phyloP scores from a whole-genome alignment of 805 yeast species.

The Tetrapisispora namnaoensis region DNA sequence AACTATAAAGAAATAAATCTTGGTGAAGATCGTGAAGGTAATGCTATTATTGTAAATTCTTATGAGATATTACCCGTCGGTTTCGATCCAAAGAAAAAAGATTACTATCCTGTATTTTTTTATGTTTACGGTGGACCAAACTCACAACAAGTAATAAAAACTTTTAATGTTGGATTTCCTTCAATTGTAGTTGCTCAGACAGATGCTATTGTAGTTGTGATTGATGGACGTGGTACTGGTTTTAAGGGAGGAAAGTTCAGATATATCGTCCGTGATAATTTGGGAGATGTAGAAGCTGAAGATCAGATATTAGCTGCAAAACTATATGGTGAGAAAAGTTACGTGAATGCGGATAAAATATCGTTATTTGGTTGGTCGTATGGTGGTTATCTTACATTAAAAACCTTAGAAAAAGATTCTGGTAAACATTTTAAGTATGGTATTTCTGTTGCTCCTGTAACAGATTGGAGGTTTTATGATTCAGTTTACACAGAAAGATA shows the following conservation, averaged over 20 bases:
- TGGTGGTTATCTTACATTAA: conserved; percentile 89
- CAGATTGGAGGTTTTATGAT: conserved; percentile 87
- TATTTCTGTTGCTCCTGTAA: conserved; percentile 95
- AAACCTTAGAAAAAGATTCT: conserved; percentile 73
- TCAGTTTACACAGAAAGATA: conserved; percentile 92
- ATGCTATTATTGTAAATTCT: conserved; percentile 46
- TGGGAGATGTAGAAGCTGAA: conserved; percentile 72
- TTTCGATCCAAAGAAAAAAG: conserved; percentile 42
- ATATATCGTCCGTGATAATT: conserved; percentile 65
- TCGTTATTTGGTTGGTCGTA: conserved; percentile 99
- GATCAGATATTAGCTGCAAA: conserved; percentile 87
- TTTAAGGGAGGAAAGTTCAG: conserved; percentile 73
- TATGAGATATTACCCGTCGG: conserved; percentile 69
- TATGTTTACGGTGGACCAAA: conserved; percentile 95
- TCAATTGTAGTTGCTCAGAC: conserved; percentile 67
- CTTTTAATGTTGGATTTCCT: conserved; percentile 56
- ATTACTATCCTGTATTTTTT: conserved; percentile 77
- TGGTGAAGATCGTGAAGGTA: conserved; percentile 39
- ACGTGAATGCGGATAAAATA: conserved; percentile 56
- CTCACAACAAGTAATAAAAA: conserved; percentile 67
- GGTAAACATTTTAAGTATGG: conserved; percentile 77
- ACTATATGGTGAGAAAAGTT: conserved; percentile 49
- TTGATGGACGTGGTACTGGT: conserved; percentile 97
- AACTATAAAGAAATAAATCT: conserved; percentile 44
- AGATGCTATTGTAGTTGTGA: conserved; percentile 81